Conservation (phyloP, 2,329 filamentous ascomycete species). For the Pezizomycotina sp. region DNA sequence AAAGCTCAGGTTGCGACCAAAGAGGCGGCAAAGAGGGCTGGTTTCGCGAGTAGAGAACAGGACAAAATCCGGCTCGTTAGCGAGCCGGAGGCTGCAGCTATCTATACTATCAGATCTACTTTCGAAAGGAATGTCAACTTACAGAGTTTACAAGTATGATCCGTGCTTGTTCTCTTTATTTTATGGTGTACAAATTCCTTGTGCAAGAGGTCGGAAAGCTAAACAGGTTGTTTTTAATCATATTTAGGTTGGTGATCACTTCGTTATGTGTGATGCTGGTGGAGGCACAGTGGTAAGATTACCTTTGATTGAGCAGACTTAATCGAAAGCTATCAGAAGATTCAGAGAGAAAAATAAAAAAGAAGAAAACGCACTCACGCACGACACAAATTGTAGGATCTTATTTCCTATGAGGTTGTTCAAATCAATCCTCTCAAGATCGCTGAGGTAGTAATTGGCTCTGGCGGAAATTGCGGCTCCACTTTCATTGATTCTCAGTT, state of each 20-base stretch:
- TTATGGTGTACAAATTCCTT: conserved; percentile 1
- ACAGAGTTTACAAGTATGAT: conserved; percentile 6
- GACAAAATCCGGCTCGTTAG: conserved; percentile 23
- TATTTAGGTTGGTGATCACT: conserved; percentile 33
- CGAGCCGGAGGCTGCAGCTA: conserved; percentile 26
- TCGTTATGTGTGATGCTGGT: conserved; percentile 40
- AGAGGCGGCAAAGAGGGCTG: conserved; percentile 29
- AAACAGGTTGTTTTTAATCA: conserved; percentile 2
- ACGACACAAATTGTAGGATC: conserved; percentile 27
- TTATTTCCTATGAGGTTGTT: conserved; percentile 55
- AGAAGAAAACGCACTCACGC: background rate
- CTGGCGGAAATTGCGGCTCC: conserved; percentile 60
- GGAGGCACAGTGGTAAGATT: conserved; percentile 31
- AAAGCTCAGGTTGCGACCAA: conserved; percentile 37
- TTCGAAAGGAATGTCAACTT: conserved; percentile 8
- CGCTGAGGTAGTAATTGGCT: conserved; percentile 65
- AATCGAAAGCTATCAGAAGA: too few species aligned
- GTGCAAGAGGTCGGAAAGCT: conserved; percentile 3
- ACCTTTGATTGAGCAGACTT: background rate
- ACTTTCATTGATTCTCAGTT: conserved; percentile 53
- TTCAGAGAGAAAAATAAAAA: too few species aligned
- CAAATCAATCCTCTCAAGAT: conserved; percentile 56
- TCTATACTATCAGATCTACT: conserved; percentile 24
- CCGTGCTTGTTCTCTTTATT: background rate
- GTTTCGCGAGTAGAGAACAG: conserved; percentile 21